A percentile compares a stretch with the other conserved stretches of the same genome.
phyloP scores from a whole-genome alignment of 2,329 filamentous ascomycete species.

The Xylariaceae sp. region DNA sequence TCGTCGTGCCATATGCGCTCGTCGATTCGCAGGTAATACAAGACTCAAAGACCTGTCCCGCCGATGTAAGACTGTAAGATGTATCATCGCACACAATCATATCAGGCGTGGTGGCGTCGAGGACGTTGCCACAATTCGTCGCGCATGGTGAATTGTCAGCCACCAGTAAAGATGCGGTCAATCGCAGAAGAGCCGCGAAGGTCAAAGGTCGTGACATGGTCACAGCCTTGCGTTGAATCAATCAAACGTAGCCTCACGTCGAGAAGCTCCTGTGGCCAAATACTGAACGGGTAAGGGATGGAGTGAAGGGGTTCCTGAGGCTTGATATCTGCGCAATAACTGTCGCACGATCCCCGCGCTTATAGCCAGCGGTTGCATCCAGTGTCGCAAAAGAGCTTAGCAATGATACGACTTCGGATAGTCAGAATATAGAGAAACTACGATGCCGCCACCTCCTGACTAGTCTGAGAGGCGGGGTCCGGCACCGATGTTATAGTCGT shows the following conservation, averaged over 20 bases:
- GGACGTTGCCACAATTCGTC: constrained; percentile 49
- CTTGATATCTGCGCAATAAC: neutral
- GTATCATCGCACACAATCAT: constrained; percentile 46
- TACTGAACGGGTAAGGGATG: neutral
- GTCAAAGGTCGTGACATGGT: constrained; percentile 15
- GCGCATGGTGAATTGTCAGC: constrained; percentile 45
- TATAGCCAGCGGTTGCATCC: too few species aligned
- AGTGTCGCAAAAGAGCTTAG: too few species aligned
- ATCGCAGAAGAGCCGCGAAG: constrained; percentile 18
- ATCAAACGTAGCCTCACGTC: too few species aligned
- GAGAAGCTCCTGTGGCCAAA: neutral
- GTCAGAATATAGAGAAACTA: too few species aligned
- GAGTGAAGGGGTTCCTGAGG: neutral
- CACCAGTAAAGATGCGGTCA: constrained; percentile 34
- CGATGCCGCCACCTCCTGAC: too few species aligned
- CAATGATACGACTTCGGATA: too few species aligned
- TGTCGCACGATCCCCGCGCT: too few species aligned
- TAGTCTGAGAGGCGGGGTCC: neutral
- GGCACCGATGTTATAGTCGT: neutral
- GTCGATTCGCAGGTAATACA: constrained; percentile 49
- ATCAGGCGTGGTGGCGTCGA: constrained; percentile 37
- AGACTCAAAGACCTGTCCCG: constrained; percentile 45
- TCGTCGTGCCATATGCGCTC: constrained; percentile 40
- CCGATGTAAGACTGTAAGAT: constrained; percentile 31
- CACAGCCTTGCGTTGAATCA: too few species aligned